Conservation (phyloP, 108 stramenopile species). For the Nitzschia palea region DNA sequence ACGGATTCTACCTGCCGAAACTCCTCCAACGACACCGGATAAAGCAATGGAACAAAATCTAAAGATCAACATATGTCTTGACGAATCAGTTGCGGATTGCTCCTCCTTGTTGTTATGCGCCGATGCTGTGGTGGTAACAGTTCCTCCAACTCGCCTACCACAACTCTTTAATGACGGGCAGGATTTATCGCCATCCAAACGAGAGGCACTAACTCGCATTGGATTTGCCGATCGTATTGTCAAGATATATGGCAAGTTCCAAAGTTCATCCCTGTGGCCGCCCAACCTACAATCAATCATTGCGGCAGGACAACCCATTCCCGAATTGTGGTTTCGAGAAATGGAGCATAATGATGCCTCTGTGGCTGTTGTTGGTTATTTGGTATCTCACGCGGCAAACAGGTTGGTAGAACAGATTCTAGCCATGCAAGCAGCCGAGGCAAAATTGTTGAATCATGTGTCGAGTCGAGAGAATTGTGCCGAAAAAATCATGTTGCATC, state of each 20-base stretch:
- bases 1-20: background rate
- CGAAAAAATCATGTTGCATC: conserved; percentile 11
- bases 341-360: background rate
- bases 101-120: conserved; percentile 2
- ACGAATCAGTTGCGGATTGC: no score
- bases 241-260: conserved; percentile 33
- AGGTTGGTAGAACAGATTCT: conserved; percentile 11
- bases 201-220: conserved; percentile 19
- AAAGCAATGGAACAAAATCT: no score
- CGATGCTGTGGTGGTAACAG: conserved; percentile 40
- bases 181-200: conserved; percentile 21
- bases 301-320: conserved; percentile 20
- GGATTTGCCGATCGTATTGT: conserved; percentile 33
- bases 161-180: background rate
- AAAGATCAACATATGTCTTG: no score
- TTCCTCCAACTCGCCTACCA: conserved; percentile 29
- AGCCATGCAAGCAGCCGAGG: background rate
- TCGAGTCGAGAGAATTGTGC: background rate
- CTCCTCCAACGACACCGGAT: no score
- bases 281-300: conserved; percentile 26
- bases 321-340: conserved; percentile 50
- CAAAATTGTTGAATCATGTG: background rate
- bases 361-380: conserved; percentile 24
- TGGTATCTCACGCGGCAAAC: conserved; percentile 35
- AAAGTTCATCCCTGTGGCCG: conserved; percentile 23